Conservation (phyloP, 805 yeast genomes). For the Lipomyces spencermartinsiae region DNA sequence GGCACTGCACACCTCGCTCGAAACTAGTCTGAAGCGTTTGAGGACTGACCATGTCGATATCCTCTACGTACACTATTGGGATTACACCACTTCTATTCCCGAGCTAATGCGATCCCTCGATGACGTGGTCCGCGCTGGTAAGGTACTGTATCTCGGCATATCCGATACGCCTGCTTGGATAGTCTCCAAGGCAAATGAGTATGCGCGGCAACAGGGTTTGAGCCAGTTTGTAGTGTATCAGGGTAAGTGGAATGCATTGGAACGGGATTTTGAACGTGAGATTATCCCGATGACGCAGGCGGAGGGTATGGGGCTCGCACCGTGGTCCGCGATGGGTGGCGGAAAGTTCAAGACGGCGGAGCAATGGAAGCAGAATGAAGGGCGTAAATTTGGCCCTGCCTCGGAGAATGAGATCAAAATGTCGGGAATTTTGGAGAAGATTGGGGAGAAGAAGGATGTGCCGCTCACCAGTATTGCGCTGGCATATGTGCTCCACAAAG, state of each 20-base stretch:
- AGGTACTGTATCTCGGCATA: constrained; percentile 40
- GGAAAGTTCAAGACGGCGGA: constrained; percentile 6
- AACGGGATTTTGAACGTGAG: constrained; percentile 41
- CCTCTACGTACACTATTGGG: constrained; percentile 31
- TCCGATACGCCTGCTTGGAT: constrained; percentile 43
- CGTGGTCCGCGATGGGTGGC: background rate
- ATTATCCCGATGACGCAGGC: constrained; percentile 42
- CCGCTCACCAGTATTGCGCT: too few species aligned
- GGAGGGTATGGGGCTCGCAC: constrained; percentile 38
- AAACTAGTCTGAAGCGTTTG: too few species aligned
- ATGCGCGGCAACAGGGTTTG: constrained; percentile 39
- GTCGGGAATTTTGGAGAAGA: too few species aligned
- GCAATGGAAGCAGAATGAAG: too few species aligned
- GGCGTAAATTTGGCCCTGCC: too few species aligned
- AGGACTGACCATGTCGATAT: too few species aligned
- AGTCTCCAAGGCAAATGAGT: constrained; percentile 30
- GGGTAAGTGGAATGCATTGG: constrained; percentile 40
- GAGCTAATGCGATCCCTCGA: constrained; percentile 40
- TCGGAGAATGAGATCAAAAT: too few species aligned
- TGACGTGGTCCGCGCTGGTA: constrained; percentile 28
- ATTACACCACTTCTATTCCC: constrained; percentile 38
- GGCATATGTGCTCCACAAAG: too few species aligned
- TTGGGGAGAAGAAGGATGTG: too few species aligned
- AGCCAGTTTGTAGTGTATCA: constrained; percentile 41
- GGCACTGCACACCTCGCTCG: too few species aligned